Conservation (phyloP, 176 grass and related monocot species). For the Guadua angustifolia region DNA sequence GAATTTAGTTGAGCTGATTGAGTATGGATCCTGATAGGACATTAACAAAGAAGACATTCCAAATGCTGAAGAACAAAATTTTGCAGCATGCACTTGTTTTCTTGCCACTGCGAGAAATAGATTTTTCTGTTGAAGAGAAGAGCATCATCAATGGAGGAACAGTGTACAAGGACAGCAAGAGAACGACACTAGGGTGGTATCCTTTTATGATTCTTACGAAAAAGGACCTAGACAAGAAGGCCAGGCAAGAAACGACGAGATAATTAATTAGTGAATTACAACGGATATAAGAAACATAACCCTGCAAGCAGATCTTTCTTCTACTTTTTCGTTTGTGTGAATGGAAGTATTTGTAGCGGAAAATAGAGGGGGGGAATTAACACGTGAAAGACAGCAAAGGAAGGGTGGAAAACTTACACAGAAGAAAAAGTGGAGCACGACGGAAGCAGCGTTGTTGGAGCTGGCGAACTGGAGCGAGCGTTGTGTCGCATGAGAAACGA, state of each 20-base stretch:
- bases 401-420: not conserved
- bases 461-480: not conserved
- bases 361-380: not conserved
- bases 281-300: not conserved
- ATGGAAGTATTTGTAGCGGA: too few species aligned
- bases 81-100: slow-evolving; percentile 90
- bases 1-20: slow-evolving; percentile 67
- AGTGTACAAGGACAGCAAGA: slow-evolving; percentile 78
- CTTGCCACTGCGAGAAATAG: slow-evolving; percentile 78
- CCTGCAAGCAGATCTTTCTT: not conserved
- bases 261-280: not conserved
- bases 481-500: not conserved
- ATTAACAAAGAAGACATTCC: slow-evolving; percentile 97
- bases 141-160: slow-evolving; percentile 91
- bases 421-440: not conserved
- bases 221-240: slow-evolving; percentile 58
- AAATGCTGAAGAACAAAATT: slow-evolving; percentile 78
- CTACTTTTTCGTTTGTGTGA: too few species aligned
- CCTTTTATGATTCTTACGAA: slow-evolving; percentile 71
- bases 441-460: not conserved
- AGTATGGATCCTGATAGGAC: slow-evolving; percentile 83
- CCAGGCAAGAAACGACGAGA: slow-evolving; percentile 19
- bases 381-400: not conserved
- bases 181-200: slow-evolving; percentile 85
- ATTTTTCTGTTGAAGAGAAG: slow-evolving; percentile 80